phyloP scores from a whole-genome alignment of 805 yeast genomes.

The Vanderwaltozyma yarrowii region DNA sequence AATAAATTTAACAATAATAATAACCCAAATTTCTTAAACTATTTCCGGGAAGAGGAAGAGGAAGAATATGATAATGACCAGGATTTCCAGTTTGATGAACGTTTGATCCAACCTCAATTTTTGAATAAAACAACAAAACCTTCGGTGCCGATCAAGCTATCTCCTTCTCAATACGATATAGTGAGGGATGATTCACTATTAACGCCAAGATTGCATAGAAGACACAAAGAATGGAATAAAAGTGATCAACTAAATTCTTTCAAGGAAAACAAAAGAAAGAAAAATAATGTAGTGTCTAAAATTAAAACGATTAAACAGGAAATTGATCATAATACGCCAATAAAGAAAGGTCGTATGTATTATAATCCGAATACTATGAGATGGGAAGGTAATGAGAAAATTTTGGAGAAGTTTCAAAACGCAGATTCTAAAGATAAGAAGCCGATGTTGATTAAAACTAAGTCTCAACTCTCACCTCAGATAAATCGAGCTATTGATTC shows the following conservation, averaged over 20 bases:
- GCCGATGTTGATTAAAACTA: conserved; percentile 16
- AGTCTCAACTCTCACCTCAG: neutral
- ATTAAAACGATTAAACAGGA: conserved; percentile 27
- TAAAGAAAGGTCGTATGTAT: conserved; percentile 22
- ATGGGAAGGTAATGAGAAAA: conserved; percentile 26
- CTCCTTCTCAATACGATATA: conserved; percentile 22
- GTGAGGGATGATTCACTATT: conserved; percentile 18
- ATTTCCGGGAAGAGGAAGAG: conserved; percentile 2
- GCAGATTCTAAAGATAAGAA: conserved; percentile 15
- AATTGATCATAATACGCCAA: conserved; percentile 26
- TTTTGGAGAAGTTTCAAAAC: conserved; percentile 18
- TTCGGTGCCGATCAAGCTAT: conserved; percentile 9
- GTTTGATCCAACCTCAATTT: conserved; percentile 21
- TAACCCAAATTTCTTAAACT: neutral
- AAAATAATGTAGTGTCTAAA: conserved; percentile 5
- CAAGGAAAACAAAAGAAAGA: conserved; percentile 8
- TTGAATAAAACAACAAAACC: conserved; percentile 7
- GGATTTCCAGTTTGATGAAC: conserved; percentile 17
- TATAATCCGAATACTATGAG: conserved; percentile 23
- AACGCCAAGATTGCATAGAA: conserved; percentile 22
- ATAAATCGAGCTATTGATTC: neutral
- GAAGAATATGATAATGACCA: conserved; percentile 11
- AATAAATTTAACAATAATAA: no score
- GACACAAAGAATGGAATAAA: conserved; percentile 15
- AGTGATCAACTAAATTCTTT: conserved; percentile 14